Percentiles rank a stretch among this genome's conserved stretches.
These are phyloP conservation scores for Scheffersomyces insectosa DNA, from an alignment of 1,139 yeast species.

Conservation along the genomic window DNA sequence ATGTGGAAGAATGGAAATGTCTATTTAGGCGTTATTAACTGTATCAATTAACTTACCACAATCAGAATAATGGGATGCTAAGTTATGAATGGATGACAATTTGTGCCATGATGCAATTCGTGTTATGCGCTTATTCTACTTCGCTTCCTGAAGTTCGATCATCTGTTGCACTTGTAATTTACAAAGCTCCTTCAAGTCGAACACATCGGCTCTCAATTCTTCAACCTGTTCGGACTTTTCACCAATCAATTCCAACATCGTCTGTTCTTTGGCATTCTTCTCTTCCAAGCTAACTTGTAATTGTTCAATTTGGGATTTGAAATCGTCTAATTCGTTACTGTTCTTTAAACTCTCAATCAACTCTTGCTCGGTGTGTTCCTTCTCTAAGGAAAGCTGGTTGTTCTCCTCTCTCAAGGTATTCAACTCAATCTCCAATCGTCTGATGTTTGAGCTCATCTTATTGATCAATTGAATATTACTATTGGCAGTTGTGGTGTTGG, in stretches of 20 bases:
- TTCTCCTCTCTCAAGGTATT: conserved; percentile 66
- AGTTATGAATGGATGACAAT: too few species aligned
- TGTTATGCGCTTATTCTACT: neutral
- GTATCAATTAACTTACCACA: too few species aligned
- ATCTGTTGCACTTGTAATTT: conserved; percentile 83
- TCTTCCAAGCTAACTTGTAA: conserved; percentile 38
- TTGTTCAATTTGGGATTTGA: conserved; percentile 34
- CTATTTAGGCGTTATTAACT: too few species aligned
- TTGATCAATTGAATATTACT: conserved; percentile 61
- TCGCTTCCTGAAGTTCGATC: conserved; percentile 58
- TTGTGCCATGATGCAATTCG: neutral
- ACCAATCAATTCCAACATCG: conserved; percentile 76
- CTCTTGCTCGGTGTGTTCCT: conserved; percentile 68
- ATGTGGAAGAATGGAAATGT: too few species aligned
- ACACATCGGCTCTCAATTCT: conserved; percentile 85
- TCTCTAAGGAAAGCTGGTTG: conserved; percentile 52
- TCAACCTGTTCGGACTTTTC: conserved; percentile 86
- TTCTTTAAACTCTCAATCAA: conserved; percentile 47
- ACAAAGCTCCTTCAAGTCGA: conserved; percentile 81
- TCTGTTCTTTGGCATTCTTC: conserved; percentile 49
- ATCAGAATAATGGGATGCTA: too few species aligned
- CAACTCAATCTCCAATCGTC: conserved; percentile 79
- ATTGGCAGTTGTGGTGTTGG: conserved; percentile 12
- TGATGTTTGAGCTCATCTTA: conserved; percentile 70
- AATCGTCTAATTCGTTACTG: conserved; percentile 46